Evolutionary conservation across 1,284 basidiomycete genomes (phyloP), one percentile per base, ranked within the genome.

Genomic region (Fistulinella staudtii): DNA sequence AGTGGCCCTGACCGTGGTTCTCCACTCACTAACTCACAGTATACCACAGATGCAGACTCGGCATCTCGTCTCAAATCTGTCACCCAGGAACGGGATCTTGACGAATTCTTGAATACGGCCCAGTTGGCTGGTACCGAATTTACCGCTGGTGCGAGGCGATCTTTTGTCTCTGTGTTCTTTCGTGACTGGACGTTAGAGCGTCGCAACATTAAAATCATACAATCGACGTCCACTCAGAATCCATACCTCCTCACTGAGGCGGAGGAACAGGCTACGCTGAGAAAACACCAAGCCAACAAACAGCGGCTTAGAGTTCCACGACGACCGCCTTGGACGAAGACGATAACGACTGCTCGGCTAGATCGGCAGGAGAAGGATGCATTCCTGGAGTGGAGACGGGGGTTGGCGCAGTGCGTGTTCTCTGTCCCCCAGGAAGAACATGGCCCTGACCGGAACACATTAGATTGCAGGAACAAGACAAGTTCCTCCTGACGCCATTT

Each of bases 91-190:
- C 77, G 84, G 47, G 93, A 97, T 70, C 74, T 99, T 22, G 95
- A 98, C 56, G 93, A 95, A 66, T 99, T 99, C 65, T 70, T 99
- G 49, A 95, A 84, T 63, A 97, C 93, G 15, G 96, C 96, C 4
- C 88, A 92, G 53, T 73, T 99, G 40, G 96, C 96, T 17, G 95
- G 90, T 42, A 87, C 86, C 13, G 92, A 99, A 59, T 99, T 99
- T 61, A 93, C 93, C n/a, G 96, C 93, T 28, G 93, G 93, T 93
- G 51, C 40, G 79, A 18, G 21, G 46, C 20, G n/a, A 22, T 27
- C 1, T 24, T 15, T 29, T 5, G 11, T 30, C 8, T 20, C 7
- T n/a, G 9, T 25, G 13, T 4, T 27, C 10, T 25, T 17, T 18
- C 18, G 24, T 29, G 7, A 41, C 14, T n/a, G 45, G 52, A 35